Base-by-base conservation (phyloP, 345 rosid species). In the Arabidopsis arenosa region DNA sequence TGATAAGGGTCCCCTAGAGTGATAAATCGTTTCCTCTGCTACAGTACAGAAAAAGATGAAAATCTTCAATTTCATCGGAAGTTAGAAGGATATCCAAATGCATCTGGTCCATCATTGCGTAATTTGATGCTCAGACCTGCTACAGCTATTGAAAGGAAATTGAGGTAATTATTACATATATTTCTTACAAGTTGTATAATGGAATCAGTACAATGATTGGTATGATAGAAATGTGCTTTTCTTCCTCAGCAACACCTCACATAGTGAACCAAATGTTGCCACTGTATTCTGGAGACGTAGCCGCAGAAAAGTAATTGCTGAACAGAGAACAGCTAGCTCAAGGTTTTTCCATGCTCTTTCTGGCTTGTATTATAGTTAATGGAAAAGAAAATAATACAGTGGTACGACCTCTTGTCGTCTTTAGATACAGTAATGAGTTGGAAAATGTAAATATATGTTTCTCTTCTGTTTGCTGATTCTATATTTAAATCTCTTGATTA, bases 271-370 rank as follows among this genome's bases (percentile, higher is more conserved):
- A 49, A 88, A 94, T 82, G 82, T 94, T 43, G 92, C 97, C 32
- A 87, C 88, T 66, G 81, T 87, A 54, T 90, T 94, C 78, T 86
- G 98, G 95, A 81, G 96, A 53, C 93, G 93, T 75, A 86, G 96
- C 83, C 86, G 97, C 84, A 86, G 87, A 83, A 96, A 90, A 87
- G 95, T 86, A 73, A 90, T 93, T 84, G 90, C 90, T 36, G 98
- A 96, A 79, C 98, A 89, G 80, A 84, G 96, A 82, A 96, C 98
- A 72, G 95, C 96, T 70, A 96, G 97, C 86, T 96, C 99, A 72
- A 93, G 99, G 97, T 93, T 82, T 71, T 63, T 57, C 59, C 40
- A 43, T 75, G 68, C 76, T 73, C 73, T 68, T 74, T 76, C 37
- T 72, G 35, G 63, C 39, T 62, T 63, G 72, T 43, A 70, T 75